Percentiles rank a stretch among this genome's conserved stretches.
Conservation (phyloP, 129 eudicot species). For the Lactuca sativa region DNA sequence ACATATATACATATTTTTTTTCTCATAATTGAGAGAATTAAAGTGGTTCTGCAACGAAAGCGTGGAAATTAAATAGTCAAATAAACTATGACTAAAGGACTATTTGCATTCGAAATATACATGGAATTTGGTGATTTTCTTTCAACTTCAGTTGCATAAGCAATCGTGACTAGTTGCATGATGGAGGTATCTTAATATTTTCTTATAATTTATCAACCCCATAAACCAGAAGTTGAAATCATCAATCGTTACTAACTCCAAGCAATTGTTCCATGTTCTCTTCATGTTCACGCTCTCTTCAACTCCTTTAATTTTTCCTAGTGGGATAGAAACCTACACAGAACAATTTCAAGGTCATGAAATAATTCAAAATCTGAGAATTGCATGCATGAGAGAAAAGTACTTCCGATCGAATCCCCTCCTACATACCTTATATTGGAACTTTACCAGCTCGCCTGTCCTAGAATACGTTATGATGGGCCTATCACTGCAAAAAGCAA, state of each 20-base stretch:
- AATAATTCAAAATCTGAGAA: neutral
- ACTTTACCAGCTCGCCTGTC: slow-evolving; percentile 21
- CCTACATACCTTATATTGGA: slow-evolving; percentile 31
- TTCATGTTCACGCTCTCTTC: slow-evolving; percentile 12
- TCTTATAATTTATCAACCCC: slow-evolving; percentile 23
- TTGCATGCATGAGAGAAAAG: neutral
- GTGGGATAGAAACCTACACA: slow-evolving; percentile 29
- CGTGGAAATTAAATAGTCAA: too few species aligned
- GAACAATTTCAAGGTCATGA: neutral
- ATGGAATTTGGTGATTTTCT: neutral
- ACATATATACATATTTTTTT: too few species aligned
- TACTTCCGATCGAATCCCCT: neutral
- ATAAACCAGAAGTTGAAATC: slow-evolving; percentile 43
- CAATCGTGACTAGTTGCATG: slow-evolving; percentile 24
- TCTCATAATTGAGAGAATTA: too few species aligned
- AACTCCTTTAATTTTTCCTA: slow-evolving; percentile 23
- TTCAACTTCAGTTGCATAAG: neutral
- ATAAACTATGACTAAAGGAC: neutral
- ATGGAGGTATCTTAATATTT: slow-evolving; percentile 23
- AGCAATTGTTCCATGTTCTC: slow-evolving; percentile 25
- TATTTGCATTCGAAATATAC: slow-evolving; percentile 18
- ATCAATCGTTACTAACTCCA: slow-evolving; percentile 25
- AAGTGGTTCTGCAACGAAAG: too few species aligned
- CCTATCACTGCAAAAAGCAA: slow-evolving; percentile 30
- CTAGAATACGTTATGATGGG: slow-evolving; percentile 23